Evolutionary conservation across 139 green algal species (phyloP).

Genomic region (Marvania coccoides): DNA sequence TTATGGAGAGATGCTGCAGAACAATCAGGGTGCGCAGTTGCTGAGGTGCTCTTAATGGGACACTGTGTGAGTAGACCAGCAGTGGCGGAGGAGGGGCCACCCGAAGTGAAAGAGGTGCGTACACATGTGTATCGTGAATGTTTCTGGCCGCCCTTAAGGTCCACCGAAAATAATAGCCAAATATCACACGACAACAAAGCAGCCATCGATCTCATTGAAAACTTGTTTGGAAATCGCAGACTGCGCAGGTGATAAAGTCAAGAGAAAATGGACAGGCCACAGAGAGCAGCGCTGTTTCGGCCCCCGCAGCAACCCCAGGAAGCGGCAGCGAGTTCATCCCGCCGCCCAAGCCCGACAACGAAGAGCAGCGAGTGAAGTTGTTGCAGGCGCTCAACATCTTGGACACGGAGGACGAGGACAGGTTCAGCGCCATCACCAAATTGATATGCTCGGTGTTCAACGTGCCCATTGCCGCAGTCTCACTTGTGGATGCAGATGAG

Average conservation of each 20-base stretch:
- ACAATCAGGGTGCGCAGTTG: too few species aligned
- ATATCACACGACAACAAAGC: neutral
- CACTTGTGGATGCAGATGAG: constrained; percentile 58
- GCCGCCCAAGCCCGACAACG: constrained; percentile 20
- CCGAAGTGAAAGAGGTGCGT: too few species aligned
- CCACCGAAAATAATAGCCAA: neutral
- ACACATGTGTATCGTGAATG: too few species aligned
- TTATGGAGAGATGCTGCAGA: too few species aligned
- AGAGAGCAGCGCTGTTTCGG: neutral
- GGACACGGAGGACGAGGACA: constrained; percentile 45
- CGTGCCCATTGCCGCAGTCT: constrained; percentile 72
- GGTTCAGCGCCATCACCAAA: constrained; percentile 66
- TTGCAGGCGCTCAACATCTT: constrained; percentile 44
- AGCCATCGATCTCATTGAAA: neutral
- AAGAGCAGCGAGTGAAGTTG: constrained; percentile 24
- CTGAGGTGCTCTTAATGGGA: too few species aligned
- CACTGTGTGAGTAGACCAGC: too few species aligned
- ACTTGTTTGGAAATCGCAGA: neutral
- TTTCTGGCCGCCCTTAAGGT: too few species aligned
- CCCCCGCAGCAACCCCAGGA: constrained; percentile 21
- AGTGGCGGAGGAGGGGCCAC: too few species aligned
- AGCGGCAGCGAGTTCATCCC: neutral
- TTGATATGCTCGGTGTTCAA: constrained; percentile 36
- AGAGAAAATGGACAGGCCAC: neutral
- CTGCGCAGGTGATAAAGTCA: neutral